A percentile compares a stretch with the other conserved stretches of the same genome.
phyloP scores from a whole-genome alignment of 2,329 filamentous ascomycete species.

The Penicillium sp. region DNA sequence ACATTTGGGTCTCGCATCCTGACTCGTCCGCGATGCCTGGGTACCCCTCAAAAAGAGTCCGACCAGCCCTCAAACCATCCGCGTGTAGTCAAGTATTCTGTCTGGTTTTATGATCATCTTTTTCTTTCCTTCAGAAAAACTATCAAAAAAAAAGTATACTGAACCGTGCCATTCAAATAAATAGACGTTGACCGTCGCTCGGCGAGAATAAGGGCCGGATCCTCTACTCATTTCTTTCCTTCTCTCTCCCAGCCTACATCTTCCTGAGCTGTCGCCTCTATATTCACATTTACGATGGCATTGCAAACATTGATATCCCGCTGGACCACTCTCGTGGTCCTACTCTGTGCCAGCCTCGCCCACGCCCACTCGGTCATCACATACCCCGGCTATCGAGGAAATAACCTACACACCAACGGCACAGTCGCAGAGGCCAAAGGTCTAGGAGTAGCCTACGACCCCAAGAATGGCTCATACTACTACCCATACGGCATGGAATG shows the following conservation, averaged over 20 bases:
- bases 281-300: slow-evolving; percentile 24
- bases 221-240: background rate
- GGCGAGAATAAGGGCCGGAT: background rate
- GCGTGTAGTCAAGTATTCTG: slow-evolving; percentile 21
- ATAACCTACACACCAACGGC: slow-evolving; percentile 75
- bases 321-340: slow-evolving; percentile 27
- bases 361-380: slow-evolving; percentile 69
- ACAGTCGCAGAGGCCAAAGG: slow-evolving; percentile 46
- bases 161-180: background rate
- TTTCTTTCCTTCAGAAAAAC: too few relatives aligned
- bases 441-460: slow-evolving; percentile 42
- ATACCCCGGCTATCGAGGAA: slow-evolving; percentile 81
- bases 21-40: slow-evolving; percentile 26
- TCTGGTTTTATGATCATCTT: slow-evolving; percentile 8
- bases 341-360: slow-evolving; percentile 37
- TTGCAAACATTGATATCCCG: slow-evolving; percentile 24
- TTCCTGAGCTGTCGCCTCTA: background rate
- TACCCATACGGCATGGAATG: slow-evolving; percentile 92
- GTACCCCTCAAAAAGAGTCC: slow-evolving; percentile 30
- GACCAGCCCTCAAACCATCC: slow-evolving; percentile 21
- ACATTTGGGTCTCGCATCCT: slow-evolving; percentile 26
- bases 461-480: slow-evolving; percentile 40
- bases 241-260: background rate
- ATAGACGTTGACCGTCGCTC: slow-evolving; percentile 8
- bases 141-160: background rate